These are phyloP conservation scores for Alternaria longipes DNA, from an alignment of 2,329 filamentous ascomycete genomes.

Conservation along the genomic window DNA sequence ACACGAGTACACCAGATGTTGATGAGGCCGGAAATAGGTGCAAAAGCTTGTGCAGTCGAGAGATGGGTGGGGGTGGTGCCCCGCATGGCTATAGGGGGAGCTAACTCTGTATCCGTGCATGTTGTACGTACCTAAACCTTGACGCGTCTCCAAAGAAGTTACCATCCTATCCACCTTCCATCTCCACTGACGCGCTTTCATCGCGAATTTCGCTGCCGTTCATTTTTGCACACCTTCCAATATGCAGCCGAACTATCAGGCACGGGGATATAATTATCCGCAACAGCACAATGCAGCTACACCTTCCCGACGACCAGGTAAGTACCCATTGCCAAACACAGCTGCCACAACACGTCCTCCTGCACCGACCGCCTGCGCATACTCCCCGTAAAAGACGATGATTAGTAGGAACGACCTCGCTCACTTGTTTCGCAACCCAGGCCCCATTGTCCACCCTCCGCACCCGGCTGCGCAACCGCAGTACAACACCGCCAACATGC, in stretches of 20 bases:
- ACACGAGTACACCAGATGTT: conserved; percentile 1
- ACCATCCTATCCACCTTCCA: conserved; percentile 29
- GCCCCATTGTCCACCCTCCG: conserved; percentile 56
- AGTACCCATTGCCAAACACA: conserved; percentile 30
- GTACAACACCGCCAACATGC: conserved; percentile 50
- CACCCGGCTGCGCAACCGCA: conserved; percentile 60
- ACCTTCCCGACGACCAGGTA: conserved; percentile 56
- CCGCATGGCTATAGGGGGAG: conserved; percentile 36
- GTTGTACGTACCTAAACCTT: conserved; percentile 23
- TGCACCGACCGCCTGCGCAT: conserved; percentile 20
- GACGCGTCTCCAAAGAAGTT: conserved; percentile 40
- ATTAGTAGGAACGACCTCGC: conserved; percentile 60
- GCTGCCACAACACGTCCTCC: conserved; percentile 22
- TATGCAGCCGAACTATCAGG: conserved; percentile 56
- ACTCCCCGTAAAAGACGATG: conserved; percentile 41
- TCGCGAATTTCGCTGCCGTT: conserved; percentile 40
- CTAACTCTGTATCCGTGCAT: conserved; percentile 34
- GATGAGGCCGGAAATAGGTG: conserved; percentile 11
- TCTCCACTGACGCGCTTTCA: conserved; percentile 32
- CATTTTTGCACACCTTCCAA: conserved; percentile 35
- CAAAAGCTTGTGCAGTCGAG: conserved; percentile 7
- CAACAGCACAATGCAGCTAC: conserved; percentile 46
- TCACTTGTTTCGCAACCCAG: conserved; percentile 57
- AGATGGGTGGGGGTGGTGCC: conserved; percentile 32
- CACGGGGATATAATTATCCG: conserved; percentile 55